A percentile compares a stretch with the other conserved stretches of the same genome.
phyloP scores from a whole-genome alignment of 1,139 yeast species.

The Saccharomyces pastorianus region DNA sequence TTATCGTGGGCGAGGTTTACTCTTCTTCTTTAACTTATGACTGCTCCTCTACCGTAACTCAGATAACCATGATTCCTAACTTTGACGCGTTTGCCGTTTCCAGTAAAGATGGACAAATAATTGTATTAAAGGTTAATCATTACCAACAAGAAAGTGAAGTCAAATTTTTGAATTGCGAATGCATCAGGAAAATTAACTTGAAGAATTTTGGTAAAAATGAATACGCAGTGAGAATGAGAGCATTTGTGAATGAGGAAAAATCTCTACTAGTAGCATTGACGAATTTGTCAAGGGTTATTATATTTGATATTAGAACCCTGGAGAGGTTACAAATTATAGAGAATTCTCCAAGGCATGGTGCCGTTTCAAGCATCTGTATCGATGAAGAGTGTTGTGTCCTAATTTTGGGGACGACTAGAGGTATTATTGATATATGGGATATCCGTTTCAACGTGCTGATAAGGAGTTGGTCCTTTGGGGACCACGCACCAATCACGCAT shows the following conservation, averaged over 20 bases:
- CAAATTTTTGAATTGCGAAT: slow-evolving; percentile 32
- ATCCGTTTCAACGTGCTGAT: slow-evolving; percentile 55
- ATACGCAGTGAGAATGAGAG: slow-evolving; percentile 39
- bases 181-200: slow-evolving; percentile 13
- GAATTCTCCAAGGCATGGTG: slow-evolving; percentile 60
- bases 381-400: slow-evolving; percentile 53
- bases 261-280: slow-evolving; percentile 44
- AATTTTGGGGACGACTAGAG: slow-evolving; percentile 65
- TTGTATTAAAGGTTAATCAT: slow-evolving; percentile 51
- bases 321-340: slow-evolving; percentile 37
- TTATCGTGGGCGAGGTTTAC: slow-evolving; percentile 59
- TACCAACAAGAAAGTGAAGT: slow-evolving; percentile 33
- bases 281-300: slow-evolving; percentile 45
- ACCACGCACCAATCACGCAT: slow-evolving; percentile 40
- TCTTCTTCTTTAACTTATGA: slow-evolving; percentile 46
- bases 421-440: slow-evolving; percentile 77
- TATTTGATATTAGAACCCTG: slow-evolving; percentile 57
- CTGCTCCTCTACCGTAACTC: slow-evolving; percentile 42
- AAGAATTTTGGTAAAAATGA: slow-evolving; percentile 40
- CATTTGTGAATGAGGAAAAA: slow-evolving; percentile 32
- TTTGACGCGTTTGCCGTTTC: slow-evolving; percentile 63
- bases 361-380: slow-evolving; percentile 52
- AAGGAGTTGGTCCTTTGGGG: slow-evolving; percentile 53
- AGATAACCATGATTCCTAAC: slow-evolving; percentile 47
- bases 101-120: slow-evolving; percentile 55